Conservation (phyloP, 176 grass and related monocot genomes). For the Eleusine indica region DNA sequence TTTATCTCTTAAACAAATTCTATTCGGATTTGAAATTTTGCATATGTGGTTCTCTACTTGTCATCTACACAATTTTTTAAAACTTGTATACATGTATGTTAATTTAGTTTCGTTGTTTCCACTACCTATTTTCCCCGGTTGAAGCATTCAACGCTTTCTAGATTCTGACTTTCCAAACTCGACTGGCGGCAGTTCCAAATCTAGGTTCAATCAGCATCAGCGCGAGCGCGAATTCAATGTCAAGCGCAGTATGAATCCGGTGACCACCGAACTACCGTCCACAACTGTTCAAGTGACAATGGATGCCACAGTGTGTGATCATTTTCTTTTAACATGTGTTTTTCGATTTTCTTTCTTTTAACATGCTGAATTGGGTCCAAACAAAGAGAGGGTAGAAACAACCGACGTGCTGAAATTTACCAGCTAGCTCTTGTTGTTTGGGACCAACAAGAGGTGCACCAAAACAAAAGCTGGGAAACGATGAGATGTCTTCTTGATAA, state of each 20-base stretch:
- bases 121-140: too few relatives aligned
- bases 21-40: too few relatives aligned
- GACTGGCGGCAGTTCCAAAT: not conserved
- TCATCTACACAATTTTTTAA: too few relatives aligned
- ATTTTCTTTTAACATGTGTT: not conserved
- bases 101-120: too few relatives aligned
- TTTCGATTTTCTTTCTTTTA: not conserved
- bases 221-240: not conserved
- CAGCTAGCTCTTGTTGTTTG: not conserved
- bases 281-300: not conserved
- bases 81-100: too few relatives aligned
- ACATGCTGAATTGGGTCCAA: too few relatives aligned
- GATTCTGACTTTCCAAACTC: not conserved
- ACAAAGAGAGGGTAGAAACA: not conserved
- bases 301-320: not conserved
- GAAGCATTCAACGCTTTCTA: too few relatives aligned
- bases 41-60: too few relatives aligned
- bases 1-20: too few relatives aligned
- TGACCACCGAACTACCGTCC: not conserved
- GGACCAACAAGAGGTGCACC: not conserved
- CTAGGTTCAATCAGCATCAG: not conserved
- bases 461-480: not conserved
- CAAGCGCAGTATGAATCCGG: not conserved
- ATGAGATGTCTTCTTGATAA: too few relatives aligned
- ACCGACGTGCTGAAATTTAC: not conserved